Evolutionary conservation across 225 moss, liverwort and hornwort genomes (phyloP).

Genomic region (Takakia lepidozioides): DNA sequence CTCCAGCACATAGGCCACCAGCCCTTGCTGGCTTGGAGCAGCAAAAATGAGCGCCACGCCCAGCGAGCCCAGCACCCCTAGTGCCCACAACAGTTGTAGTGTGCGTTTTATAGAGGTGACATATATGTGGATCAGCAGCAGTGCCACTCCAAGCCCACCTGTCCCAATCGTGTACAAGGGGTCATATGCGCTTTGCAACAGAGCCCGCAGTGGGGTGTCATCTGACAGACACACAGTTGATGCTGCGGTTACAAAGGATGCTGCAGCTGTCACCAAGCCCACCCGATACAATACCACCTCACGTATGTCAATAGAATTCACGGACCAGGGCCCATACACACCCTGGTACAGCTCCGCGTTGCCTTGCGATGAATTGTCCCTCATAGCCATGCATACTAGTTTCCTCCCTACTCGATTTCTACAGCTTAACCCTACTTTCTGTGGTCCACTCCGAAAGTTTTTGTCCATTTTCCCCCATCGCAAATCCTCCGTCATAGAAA

Average conservation of each 20-base stretch:
- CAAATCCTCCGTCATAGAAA: too few relatives aligned
- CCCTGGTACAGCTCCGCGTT: slow-evolving; percentile 46
- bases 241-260: slow-evolving; percentile 66
- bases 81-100: slow-evolving; percentile 72
- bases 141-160: slow-evolving; percentile 70
- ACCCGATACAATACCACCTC: slow-evolving; percentile 86
- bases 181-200: slow-evolving; percentile 57
- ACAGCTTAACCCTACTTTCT: too few relatives aligned
- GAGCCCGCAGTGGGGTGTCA: slow-evolving; percentile 43
- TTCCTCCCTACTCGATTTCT: too few relatives aligned
- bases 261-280: slow-evolving; percentile 73
- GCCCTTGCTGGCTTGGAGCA: slow-evolving; percentile 64
- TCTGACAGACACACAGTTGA: slow-evolving; percentile 72
- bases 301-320: slow-evolving; percentile 68
- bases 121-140: slow-evolving; percentile 85
- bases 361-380: slow-evolving; percentile 3
- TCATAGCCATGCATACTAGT: slow-evolving; percentile 4
- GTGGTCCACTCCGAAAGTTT: too few relatives aligned
- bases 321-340: slow-evolving; percentile 79
- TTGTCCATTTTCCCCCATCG: too few relatives aligned
- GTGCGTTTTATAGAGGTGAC: slow-evolving; percentile 91
- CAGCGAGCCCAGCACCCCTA: slow-evolving; percentile 72
- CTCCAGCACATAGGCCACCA: slow-evolving; percentile 63
- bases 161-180: slow-evolving; percentile 67
- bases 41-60: slow-evolving; percentile 74